Percentiles rank a stretch among this genome's conserved stretches.
Evolutionary conservation across 768 basidiomycete species (phyloP).

Genomic region (Kwoniella europaea): DNA sequence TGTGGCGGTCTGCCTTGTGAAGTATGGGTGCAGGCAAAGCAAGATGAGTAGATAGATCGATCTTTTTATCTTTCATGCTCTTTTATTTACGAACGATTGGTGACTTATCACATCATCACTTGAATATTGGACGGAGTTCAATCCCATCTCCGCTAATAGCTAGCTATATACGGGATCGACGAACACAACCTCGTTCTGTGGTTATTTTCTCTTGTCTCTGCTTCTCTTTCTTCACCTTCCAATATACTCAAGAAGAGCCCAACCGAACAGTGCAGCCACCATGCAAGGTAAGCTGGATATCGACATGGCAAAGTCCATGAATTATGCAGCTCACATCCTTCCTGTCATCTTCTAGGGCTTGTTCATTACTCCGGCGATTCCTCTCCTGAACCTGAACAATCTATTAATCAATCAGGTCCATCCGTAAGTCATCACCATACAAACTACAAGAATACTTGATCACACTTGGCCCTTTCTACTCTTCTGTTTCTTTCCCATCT

Average conservation of each 20-base stretch:
- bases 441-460: constrained; percentile 28
- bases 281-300: constrained; percentile 31
- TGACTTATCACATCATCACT: not conserved
- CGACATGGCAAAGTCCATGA: too few species aligned
- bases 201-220: not conserved
- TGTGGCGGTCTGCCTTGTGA: not conserved
- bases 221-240: not conserved
- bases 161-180: too few species aligned
- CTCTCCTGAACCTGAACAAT: constrained; percentile 26
- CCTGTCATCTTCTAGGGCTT: constrained; percentile 26
- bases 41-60: too few species aligned
- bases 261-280: not conserved
- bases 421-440: constrained; percentile 37
- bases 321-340: too few species aligned
- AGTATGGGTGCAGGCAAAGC: too few species aligned
- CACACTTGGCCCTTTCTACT: constrained; percentile 38
- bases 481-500: not conserved
- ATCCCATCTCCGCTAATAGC: too few species aligned
- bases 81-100: not conserved
- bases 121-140: not conserved
- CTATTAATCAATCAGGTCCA: constrained; percentile 19
- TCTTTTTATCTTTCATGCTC: not conserved
- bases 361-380: constrained; percentile 44
- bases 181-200: too few species aligned
- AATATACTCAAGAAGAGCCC: not conserved